These are phyloP conservation scores for Trichophyton verrucosum DNA, from an alignment of 2,329 filamentous ascomycete species.

Conservation along the genomic window DNA sequence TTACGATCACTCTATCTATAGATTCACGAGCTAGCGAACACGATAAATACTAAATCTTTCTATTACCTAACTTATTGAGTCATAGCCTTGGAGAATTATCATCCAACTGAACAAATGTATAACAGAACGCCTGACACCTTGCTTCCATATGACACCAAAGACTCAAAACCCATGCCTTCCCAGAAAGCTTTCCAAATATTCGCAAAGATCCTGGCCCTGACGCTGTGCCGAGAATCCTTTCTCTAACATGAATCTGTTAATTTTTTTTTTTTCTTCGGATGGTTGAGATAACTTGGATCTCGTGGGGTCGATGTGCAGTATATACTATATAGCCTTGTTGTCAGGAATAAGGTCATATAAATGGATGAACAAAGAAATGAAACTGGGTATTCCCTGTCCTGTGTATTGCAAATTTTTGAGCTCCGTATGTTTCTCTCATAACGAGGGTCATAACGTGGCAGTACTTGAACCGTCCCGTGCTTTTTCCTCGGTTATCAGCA, in stretches of 20 bases:
- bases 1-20: background rate
- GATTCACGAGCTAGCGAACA: background rate
- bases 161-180: background rate
- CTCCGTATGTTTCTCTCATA: background rate
- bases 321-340: background rate
- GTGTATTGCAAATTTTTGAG: background rate
- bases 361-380: background rate
- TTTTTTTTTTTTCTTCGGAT: background rate
- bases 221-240: background rate
- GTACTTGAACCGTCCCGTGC: background rate
- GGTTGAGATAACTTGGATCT: background rate
- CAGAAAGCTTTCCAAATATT: background rate
- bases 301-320: background rate
- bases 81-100: background rate
- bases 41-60: background rate
- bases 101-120: background rate
- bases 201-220: background rate
- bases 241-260: background rate
- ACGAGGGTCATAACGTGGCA: background rate
- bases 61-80: background rate
- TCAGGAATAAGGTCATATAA: background rate
- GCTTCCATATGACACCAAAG: background rate
- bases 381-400: background rate
- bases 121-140: background rate
- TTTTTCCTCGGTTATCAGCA: background rate